Evolutionary conservation across 2,329 filamentous ascomycete genomes (phyloP).

Genomic region (Xylaria sp.): DNA sequence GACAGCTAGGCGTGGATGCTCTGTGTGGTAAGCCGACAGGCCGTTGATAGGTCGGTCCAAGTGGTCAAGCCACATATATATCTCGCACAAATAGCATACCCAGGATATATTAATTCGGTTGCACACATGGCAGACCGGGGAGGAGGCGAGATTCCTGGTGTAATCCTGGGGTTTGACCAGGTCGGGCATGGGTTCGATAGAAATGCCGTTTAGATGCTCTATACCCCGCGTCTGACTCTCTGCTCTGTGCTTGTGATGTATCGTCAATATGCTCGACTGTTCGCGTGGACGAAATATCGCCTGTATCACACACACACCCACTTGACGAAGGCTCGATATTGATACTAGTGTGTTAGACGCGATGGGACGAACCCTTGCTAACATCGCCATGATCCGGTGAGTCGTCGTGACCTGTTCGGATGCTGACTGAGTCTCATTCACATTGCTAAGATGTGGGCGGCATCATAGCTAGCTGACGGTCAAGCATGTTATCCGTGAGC

Average conservation of each 20-base stretch:
- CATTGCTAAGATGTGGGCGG: conserved; percentile 20
- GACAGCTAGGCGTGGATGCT: conserved; percentile 1
- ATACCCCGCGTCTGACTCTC: not conserved
- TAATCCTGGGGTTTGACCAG: not conserved
- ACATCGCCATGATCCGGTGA: not conserved
- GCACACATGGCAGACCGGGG: not conserved
- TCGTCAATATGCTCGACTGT: not conserved
- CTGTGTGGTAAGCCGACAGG: not conserved
- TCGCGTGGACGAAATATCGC: not conserved
- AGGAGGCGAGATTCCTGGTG: not conserved
- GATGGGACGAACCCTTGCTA: not conserved
- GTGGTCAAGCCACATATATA: conserved; percentile 1
- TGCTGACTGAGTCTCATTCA: conserved; percentile 4
- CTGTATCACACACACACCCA: not conserved
- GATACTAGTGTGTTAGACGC: too few species aligned
- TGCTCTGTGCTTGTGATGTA: not conserved
- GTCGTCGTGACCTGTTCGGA: not conserved
- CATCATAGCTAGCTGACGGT: not conserved
- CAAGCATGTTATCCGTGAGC: not conserved
- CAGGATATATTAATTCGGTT: not conserved
- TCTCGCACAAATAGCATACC: not conserved
- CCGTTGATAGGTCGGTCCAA: not conserved
- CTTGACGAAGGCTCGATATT: not conserved
- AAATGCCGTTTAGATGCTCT: not conserved
- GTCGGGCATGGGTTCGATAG: not conserved